Base-by-base conservation (phyloP, 495 filamentous ascomycete species). In the Letharia lupina region DNA sequence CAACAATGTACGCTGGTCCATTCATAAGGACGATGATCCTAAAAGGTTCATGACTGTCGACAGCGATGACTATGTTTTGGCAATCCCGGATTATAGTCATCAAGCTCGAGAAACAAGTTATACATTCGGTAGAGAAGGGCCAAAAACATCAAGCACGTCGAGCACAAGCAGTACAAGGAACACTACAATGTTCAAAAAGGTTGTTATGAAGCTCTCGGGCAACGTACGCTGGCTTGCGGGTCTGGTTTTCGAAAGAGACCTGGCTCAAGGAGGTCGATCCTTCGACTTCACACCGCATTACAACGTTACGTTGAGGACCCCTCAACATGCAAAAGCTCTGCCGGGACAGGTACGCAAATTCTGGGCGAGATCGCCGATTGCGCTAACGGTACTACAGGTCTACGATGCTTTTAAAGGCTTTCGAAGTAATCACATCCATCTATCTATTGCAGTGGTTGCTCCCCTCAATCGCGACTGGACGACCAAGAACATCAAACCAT, bases 171-270 rank as follows among this genome's bases (percentile, higher is more conserved):
- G 84, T 69, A 79, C 84, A 70, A 90, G 89, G 71, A 84, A 88
- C 44, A 84, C 86, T 1, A 88, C 91, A 7, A 79, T 89, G 11
- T 98, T 98, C 81, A 93, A 95, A 74, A 98, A 98, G 74, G 93
- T 97, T 20, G 81, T 97, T 64, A 98, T 98, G 94, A 98, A 98
- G 74, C 82, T 98, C 12, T 96, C 93, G 9, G 94, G 94, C 10
- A 92, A 92, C 69, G 93, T 98, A 12, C 88, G 88, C 74, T 95
- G 91, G 89, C 77, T 90, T 67, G 88, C 91, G 31, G 94, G 94
- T 1, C 81, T 98, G 44, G 89, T 96, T 60, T 98, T 98, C 74
- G 93, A 98, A 74, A 83, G 89, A 63, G 89, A 93, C 66, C 75
- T 91, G 42, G 78, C 80, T 52, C 73, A 77, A 40, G 85, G 85